These are phyloP conservation scores for Coriaria nepalensis DNA, from an alignment of 306 rosid species.

Conservation along the genomic window DNA sequence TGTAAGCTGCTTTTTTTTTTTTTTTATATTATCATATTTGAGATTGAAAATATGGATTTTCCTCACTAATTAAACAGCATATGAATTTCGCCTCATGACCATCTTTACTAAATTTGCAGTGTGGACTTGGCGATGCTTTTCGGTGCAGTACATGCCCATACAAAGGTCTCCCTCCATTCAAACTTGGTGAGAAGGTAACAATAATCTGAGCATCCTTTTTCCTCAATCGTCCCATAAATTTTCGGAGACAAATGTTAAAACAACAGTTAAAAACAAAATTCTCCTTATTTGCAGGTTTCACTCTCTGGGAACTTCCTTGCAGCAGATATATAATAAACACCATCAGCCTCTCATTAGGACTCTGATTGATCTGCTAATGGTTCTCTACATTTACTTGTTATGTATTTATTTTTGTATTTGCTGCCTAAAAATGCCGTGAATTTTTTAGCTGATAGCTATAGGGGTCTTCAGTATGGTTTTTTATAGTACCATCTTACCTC, in stretches of 20 bases:
- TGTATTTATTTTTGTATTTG: too few relatives aligned
- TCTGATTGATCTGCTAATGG: too few relatives aligned
- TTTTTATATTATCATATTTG: not conserved
- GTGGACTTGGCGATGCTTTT: slow-evolving; percentile 96
- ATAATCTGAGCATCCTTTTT: not conserved
- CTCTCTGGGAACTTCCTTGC: slow-evolving; percentile 59
- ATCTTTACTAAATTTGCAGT: slow-evolving; percentile 34
- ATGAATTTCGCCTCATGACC: not conserved
- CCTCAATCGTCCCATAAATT: not conserved
- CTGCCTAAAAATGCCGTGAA: too few relatives aligned
- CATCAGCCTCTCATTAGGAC: too few relatives aligned
- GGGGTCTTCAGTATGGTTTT: too few relatives aligned
- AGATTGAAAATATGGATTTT: too few relatives aligned
- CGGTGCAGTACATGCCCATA: slow-evolving; percentile 91
- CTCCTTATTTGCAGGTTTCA: slow-evolving; percentile 39
- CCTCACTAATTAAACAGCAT: not conserved
- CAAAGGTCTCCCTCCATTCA: slow-evolving; percentile 89
- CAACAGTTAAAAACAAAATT: not conserved
- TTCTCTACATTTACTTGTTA: too few relatives aligned
- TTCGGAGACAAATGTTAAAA: not conserved
- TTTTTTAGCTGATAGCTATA: too few relatives aligned
- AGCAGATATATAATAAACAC: slow-evolving; percentile 38
- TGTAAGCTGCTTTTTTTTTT: not conserved
- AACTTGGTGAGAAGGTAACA: slow-evolving; percentile 87
- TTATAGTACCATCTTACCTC: too few relatives aligned